Evolutionary conservation across 78 protist species (phyloP).

Genomic region (Dictyostelium discoideum): dicty_2.7 NC_007089.4:1519001-1519500

Average conservation of each 20-base stretch:
- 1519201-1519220: slow-evolving; percentile 28
- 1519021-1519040: not conserved
- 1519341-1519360: not conserved
- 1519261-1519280: not conserved
- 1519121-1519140: not conserved
- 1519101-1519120: too few species aligned
- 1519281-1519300: slow-evolving; percentile 45
- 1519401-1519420: slow-evolving; percentile 71
- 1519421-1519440: slow-evolving; percentile 40
- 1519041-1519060: too few species aligned
- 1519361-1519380: not conserved
- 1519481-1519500: not conserved
- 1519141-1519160: not conserved
- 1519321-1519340: slow-evolving; percentile 32
- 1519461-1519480: slow-evolving; percentile 32
- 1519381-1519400: slow-evolving; percentile 40
- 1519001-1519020: not conserved
- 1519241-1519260: slow-evolving; percentile 36
- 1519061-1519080: too few species aligned
- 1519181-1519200: slow-evolving; percentile 22
- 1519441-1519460: slow-evolving; percentile 2
- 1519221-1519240: slow-evolving; percentile 8
- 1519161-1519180: not conserved
- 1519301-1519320: slow-evolving; percentile 51
- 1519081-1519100: too few species aligned